phyloP scores from a whole-genome alignment of 169 alveolate species.

The Plasmodium sp. region DNA sequence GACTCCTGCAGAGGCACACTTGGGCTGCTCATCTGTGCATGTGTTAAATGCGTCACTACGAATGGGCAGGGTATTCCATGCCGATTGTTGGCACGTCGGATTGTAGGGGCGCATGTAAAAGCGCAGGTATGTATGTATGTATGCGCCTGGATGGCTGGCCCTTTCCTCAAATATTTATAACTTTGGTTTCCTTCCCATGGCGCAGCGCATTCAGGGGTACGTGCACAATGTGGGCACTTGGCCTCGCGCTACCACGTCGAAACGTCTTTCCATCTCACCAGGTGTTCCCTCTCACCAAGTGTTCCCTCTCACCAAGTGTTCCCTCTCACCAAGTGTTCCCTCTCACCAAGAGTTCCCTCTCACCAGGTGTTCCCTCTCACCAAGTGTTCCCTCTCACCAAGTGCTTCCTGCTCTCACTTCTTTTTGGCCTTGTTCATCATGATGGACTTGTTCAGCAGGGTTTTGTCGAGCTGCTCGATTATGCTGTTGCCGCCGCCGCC shows the following conservation, averaged over 20 bases:
- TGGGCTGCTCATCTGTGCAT: background rate
- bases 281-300: background rate
- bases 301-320: background rate
- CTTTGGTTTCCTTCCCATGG: background rate
- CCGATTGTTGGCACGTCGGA: background rate
- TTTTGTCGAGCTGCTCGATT: slow-evolving; percentile 69
- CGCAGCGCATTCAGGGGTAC: background rate
- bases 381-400: background rate
- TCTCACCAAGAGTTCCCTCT: background rate
- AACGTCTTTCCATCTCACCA: background rate
- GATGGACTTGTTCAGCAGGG: slow-evolving; percentile 57
- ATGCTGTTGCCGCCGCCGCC: slow-evolving; percentile 2
- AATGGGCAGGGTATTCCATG: background rate
- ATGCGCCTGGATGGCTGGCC: background rate
- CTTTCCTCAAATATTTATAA: background rate
- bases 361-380: background rate
- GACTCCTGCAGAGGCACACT: background rate
- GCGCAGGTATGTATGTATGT: background rate
- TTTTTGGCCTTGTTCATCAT: slow-evolving; percentile 50
- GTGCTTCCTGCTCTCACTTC: background rate
- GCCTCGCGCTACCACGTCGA: background rate
- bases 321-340: background rate
- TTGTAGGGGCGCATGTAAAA: background rate
- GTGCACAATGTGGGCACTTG: background rate
- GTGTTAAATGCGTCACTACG: background rate